Conservation (phyloP, 1,284 basidiomycete genomes). For the Ustilago vetiveriae region DNA sequence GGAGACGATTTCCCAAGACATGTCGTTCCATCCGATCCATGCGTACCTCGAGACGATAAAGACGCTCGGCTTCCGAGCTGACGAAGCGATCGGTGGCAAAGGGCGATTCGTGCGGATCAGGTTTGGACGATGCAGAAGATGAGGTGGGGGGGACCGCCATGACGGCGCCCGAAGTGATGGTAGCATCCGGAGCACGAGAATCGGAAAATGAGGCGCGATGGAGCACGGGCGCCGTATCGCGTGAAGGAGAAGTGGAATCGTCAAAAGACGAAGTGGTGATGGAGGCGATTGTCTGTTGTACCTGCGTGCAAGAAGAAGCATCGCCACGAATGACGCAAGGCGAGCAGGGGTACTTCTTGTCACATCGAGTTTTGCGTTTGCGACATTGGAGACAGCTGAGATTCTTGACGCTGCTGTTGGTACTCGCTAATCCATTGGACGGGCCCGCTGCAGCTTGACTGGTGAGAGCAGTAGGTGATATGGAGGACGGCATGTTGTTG, state of each 20-base stretch:
- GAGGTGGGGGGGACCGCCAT: neutral
- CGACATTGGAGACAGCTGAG: conserved; percentile 48
- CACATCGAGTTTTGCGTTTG: conserved; percentile 46
- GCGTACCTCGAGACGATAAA: conserved; percentile 33
- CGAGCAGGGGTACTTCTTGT: conserved; percentile 46
- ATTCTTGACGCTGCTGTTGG: conserved; percentile 40
- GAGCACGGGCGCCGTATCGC: conserved; percentile 3
- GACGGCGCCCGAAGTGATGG: neutral
- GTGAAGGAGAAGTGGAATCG: conserved; percentile 18
- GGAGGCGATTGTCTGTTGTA: conserved; percentile 46
- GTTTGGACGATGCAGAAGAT: conserved; percentile 24
- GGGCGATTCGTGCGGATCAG: conserved; percentile 12
- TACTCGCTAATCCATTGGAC: conserved; percentile 1
- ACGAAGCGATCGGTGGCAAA: conserved; percentile 29
- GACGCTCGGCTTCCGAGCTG: conserved; percentile 27
- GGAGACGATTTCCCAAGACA: conserved; percentile 5
- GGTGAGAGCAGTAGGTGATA: conserved; percentile 6
- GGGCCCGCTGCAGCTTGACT: conserved; percentile 4
- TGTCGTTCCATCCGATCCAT: conserved; percentile 37
- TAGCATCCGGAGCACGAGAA: neutral
- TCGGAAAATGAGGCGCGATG: conserved; percentile 25
- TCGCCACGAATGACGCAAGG: conserved; percentile 46
- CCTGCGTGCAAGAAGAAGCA: conserved; percentile 32
- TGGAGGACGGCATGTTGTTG: conserved; percentile 2
- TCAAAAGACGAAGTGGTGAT: conserved; percentile 24